Evolutionary conservation across 495 filamentous ascomycete species (phyloP), one percentile per base, ranked within the genome.

Genomic region (Xylaria sp.): DNA sequence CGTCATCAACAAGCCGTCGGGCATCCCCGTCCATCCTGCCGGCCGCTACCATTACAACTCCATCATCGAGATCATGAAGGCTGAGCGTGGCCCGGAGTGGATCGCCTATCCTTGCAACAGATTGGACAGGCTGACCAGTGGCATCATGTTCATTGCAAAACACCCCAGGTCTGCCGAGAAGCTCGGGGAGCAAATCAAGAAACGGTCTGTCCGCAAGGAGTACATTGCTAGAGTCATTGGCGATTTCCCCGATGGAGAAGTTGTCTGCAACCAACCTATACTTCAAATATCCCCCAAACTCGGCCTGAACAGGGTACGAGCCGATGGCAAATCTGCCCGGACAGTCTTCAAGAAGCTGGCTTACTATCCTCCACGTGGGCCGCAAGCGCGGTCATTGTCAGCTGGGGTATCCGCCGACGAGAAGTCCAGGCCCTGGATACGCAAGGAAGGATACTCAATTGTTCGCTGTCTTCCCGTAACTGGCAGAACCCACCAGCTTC

Each of bases 71-170:
- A 97, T 99, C 72, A 90, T 99, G 87, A 91, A 92, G 71, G 85
- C 91, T 4, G 91, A 97, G 76, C 85, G 93, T 63, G 86, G 88
- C 9, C 80, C 86, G n/a, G 82, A 82, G 9, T 97, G 88, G 81
- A 83, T 91, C 64, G 93, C 95, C 0, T 83, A 94, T 57, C 87
- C 97, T 0, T 97, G 94, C 82, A 97, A 99, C 76, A 87, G 96
- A 44, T 88, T 99, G n/a, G 96, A 99, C 77, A 85, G 96, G 55
- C 81, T 99, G 69, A 99, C 96, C 0, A 97, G 93, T 61, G 96
- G 96, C 31, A 89, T 99, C 71, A 99, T 99, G 96, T 99, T 99
- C 81, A 90, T 98, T 67, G 95, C 91, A 14, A 98, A 98, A 77
- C 84, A 91, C 59, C 82, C 89, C 55, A 89, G 90, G 77, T 93